phyloP scores from a whole-genome alignment of 225 moss, liverwort and hornwort genomes.

The Sphagnum contortum region DNA sequence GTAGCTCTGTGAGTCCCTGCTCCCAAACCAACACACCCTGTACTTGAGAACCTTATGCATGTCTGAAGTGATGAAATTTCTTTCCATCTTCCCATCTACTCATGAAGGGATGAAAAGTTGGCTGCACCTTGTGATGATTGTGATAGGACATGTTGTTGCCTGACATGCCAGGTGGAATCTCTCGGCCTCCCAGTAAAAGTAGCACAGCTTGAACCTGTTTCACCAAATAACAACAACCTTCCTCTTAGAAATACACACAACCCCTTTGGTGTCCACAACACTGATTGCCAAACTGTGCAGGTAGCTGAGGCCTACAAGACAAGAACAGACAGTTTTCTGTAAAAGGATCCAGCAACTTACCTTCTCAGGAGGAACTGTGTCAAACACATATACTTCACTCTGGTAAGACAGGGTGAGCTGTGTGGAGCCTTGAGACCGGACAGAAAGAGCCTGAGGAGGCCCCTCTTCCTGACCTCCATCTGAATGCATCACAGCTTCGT shows the following conservation, averaged over 20 bases:
- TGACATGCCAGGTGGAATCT: no score
- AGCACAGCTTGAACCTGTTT: neutral
- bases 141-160: no score
- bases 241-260: neutral
- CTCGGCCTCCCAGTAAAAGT: no score
- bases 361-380: slow-evolving; percentile 95
- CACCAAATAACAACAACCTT: no score
- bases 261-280: neutral
- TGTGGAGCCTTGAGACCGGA: slow-evolving; percentile 70
- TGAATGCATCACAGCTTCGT: slow-evolving; percentile 91
- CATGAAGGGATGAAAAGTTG: neutral
- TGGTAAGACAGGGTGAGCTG: slow-evolving; percentile 93
- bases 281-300: no score
- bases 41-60: neutral
- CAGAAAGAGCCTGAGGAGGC: slow-evolving; percentile 49
- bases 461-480: slow-evolving; percentile 74
- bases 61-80: neutral
- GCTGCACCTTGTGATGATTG: no score
- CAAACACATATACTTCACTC: slow-evolving; percentile 95
- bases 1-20: slow-evolving; percentile 85
- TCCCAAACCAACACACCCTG: neutral
- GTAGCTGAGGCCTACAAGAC: neutral
- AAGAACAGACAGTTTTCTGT: neutral
- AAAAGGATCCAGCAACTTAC: slow-evolving; percentile 8
- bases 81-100: neutral